Evolutionary conservation across 2,329 filamentous ascomycete species (phyloP).

Genomic region (Fusarium abutilonis): DNA sequence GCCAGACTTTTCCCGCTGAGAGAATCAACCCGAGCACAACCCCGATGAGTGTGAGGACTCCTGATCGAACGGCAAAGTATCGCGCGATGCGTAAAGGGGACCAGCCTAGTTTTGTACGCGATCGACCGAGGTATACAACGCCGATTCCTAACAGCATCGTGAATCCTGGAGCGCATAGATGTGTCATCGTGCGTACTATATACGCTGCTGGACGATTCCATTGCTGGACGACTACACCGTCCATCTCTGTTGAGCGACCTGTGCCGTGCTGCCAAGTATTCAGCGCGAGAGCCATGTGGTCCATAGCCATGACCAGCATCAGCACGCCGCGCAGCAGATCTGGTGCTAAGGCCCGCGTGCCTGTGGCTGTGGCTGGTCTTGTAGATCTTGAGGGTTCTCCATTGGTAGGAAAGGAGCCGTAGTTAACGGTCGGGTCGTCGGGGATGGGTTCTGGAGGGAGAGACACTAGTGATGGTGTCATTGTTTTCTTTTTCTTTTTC

Average conservation of each 20-base stretch:
- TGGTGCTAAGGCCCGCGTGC: constrained; percentile 53
- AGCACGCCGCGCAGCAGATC: constrained; percentile 57
- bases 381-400: constrained; percentile 28
- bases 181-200: constrained; percentile 54
- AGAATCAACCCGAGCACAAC: constrained; percentile 48
- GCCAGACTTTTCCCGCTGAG: constrained; percentile 51
- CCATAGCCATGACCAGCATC: constrained; percentile 58
- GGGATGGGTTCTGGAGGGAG: constrained; percentile 1
- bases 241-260: constrained; percentile 49
- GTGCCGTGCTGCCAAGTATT: constrained; percentile 56
- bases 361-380: constrained; percentile 8
- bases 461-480: background rate
- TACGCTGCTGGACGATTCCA: constrained; percentile 55
- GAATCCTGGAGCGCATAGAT: constrained; percentile 59
- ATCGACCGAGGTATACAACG: constrained; percentile 57
- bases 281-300: constrained; percentile 54
- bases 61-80: constrained; percentile 53
- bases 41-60: constrained; percentile 50
- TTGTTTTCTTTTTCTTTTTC: background rate
- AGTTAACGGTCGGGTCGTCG: constrained; percentile 7
- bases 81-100: constrained; percentile 46
- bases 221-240: constrained; percentile 47
- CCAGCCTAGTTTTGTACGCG: constrained; percentile 55
- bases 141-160: constrained; percentile 59
- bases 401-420: constrained; percentile 17